Evolutionary conservation across 73 alveolate genomes (phyloP).

Genomic region (Tetrahymena thermophila): DNA sequence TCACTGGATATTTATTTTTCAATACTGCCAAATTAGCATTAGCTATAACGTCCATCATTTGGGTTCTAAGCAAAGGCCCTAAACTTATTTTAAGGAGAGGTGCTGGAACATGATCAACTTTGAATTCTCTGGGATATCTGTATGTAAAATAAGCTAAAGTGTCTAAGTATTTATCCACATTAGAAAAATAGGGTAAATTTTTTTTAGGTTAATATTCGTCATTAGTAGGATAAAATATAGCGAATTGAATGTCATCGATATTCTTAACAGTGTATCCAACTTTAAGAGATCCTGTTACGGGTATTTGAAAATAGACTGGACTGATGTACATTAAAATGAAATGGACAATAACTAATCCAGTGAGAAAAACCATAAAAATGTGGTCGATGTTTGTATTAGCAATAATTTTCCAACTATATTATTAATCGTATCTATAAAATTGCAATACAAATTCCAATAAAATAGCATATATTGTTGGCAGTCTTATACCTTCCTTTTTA

Average conservation of each 20-base stretch:
- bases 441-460: not conserved
- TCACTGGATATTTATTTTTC: not conserved
- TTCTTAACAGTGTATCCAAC: not conserved
- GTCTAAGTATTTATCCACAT: not conserved
- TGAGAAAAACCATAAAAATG: not conserved
- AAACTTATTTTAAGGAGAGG: not conserved
- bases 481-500: not conserved
- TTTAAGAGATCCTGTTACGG: not conserved
- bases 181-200: not conserved
- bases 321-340: not conserved
- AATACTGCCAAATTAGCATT: not conserved
- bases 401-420: not conserved
- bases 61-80: not conserved
- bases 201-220: not conserved
- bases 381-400: not conserved
- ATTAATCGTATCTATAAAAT: not conserved
- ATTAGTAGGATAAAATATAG: not conserved
- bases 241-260: not conserved
- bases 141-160: not conserved
- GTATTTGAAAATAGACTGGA: not conserved
- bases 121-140: not conserved
- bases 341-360: not conserved
- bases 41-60: not conserved
- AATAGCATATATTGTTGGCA: not conserved
- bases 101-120: not conserved